Percentiles rank a stretch among this genome's conserved stretches.
Conservation (phyloP, 2,329 filamentous ascomycete species). For the Apiospora phragmitis region DNA sequence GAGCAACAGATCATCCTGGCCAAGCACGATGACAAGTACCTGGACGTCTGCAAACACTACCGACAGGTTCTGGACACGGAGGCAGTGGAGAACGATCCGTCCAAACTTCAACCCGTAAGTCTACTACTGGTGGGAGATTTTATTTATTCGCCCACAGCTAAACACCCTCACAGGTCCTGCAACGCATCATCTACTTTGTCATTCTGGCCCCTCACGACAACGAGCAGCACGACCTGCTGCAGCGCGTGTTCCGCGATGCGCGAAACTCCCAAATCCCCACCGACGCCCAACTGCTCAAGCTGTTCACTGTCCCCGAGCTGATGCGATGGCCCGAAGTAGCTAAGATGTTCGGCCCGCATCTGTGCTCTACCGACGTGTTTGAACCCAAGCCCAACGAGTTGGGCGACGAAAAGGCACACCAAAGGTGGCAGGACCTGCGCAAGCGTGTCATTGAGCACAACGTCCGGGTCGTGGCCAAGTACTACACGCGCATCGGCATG, state of each 20-base stretch:
- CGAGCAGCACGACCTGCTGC: constrained; percentile 94
- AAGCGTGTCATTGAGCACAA: constrained; percentile 99
- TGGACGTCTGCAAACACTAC: constrained; percentile 98
- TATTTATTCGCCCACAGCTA: not conserved
- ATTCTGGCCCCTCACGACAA: constrained; percentile 97
- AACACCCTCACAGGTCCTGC: constrained; percentile 64
- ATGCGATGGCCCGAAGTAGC: constrained; percentile 98
- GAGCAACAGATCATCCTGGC: constrained; percentile 95
- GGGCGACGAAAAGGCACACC: constrained; percentile 75
- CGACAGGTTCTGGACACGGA: constrained; percentile 95
- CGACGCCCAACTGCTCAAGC: constrained; percentile 84
- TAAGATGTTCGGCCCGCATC: constrained; percentile 82
- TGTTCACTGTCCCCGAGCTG: constrained; percentile 92
- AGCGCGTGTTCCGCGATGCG: constrained; percentile 84
- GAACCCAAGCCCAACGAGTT: constrained; percentile 64
- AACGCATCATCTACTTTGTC: constrained; percentile 96
- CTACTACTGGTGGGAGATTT: not conserved
- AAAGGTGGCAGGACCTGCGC: constrained; percentile 90
- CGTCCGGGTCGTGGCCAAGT: constrained; percentile 94
- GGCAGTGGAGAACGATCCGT: constrained; percentile 85
- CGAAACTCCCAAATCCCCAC: constrained; percentile 76
- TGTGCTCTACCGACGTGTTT: constrained; percentile 90
- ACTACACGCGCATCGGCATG: constrained; percentile 97
- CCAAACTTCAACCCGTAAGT: constrained; percentile 81
- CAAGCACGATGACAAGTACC: constrained; percentile 96